Percentiles rank a stretch among this genome's conserved stretches.
Conservation (phyloP, 164 flowering plant species). For the Brasenia schreberi region DNA sequence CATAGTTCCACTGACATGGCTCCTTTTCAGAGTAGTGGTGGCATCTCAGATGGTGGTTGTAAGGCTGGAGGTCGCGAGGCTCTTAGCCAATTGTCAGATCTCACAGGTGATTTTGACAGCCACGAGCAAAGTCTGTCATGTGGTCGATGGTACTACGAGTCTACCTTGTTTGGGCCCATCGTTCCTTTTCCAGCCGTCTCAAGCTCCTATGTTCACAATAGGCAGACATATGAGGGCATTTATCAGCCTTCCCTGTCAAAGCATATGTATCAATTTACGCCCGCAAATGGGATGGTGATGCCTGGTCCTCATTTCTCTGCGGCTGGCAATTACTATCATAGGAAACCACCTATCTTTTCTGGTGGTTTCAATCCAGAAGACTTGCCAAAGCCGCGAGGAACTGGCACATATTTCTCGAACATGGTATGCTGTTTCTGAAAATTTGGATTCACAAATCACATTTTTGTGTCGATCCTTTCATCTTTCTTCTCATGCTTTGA, state of each 20-base stretch:
- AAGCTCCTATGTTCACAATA: constrained; percentile 2
- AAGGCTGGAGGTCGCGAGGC: not conserved
- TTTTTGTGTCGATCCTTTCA: not conserved
- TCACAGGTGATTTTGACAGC: not conserved
- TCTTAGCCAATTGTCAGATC: not conserved
- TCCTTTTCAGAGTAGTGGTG: not conserved
- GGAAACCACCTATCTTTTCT: constrained; percentile 22
- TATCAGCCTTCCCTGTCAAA: constrained; percentile 21
- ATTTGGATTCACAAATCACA: constrained; percentile 1
- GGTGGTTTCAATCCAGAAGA: constrained; percentile 39
- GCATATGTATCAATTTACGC: constrained; percentile 15
- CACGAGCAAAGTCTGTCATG: not conserved
- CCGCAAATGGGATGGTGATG: constrained; percentile 29
- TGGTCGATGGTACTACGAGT: not conserved
- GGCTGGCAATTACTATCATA: constrained; percentile 3
- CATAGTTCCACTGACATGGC: not conserved
- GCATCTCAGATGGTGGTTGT: not conserved
- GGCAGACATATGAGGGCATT: constrained; percentile 18
- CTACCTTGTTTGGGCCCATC: not conserved
- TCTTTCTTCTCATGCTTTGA: constrained; percentile 6
- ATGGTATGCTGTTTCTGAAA: constrained; percentile 29
- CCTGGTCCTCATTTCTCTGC: constrained; percentile 24
- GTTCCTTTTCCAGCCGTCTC: not conserved
- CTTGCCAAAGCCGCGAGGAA: constrained; percentile 53
- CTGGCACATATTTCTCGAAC: constrained; percentile 73